Evolutionary conservation across 139 green algal species (phyloP).

Genomic region (Chlorella vulgaris): DNA sequence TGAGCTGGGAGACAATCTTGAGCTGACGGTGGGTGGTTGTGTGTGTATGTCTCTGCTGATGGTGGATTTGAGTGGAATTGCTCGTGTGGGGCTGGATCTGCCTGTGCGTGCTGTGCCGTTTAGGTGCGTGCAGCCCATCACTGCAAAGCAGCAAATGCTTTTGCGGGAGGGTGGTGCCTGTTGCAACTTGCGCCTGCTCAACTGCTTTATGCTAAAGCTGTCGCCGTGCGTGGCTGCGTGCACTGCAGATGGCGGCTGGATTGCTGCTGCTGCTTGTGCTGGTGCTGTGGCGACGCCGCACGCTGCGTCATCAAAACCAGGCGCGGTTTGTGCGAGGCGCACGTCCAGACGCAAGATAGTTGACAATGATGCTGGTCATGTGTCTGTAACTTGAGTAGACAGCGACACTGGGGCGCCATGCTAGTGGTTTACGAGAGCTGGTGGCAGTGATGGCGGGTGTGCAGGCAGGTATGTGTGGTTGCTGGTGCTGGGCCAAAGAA

Average conservation of each 20-base stretch:
- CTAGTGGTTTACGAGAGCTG: too few species aligned
- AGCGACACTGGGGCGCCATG: background rate
- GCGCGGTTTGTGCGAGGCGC: conserved; percentile 12
- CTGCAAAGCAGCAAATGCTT: too few species aligned
- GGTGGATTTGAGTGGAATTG: background rate
- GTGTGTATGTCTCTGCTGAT: background rate
- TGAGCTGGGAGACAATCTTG: conserved; percentile 15
- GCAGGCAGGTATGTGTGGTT: too few species aligned
- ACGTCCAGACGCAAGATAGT: background rate
- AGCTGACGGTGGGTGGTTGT: background rate
- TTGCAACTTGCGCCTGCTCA: too few species aligned
- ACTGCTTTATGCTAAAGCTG: too few species aligned
- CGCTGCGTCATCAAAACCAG: conserved; percentile 29
- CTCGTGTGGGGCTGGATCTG: background rate
- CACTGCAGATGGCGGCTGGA: conserved; percentile 28
- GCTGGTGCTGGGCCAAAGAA: too few species aligned
- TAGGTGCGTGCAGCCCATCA: too few species aligned
- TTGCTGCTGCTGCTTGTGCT: conserved; percentile 42
- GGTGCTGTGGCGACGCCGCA: conserved; percentile 51
- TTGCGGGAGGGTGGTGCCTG: too few species aligned
- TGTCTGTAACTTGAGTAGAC: too few species aligned
- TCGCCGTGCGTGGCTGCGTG: background rate
- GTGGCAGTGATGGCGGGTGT: too few species aligned
- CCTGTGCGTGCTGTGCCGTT: background rate
- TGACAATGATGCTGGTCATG: too few species aligned